These are phyloP conservation scores for Beauveria pseudobassiana DNA, from an alignment of 2,329 filamentous ascomycete species.

Conservation along the genomic window DNA sequence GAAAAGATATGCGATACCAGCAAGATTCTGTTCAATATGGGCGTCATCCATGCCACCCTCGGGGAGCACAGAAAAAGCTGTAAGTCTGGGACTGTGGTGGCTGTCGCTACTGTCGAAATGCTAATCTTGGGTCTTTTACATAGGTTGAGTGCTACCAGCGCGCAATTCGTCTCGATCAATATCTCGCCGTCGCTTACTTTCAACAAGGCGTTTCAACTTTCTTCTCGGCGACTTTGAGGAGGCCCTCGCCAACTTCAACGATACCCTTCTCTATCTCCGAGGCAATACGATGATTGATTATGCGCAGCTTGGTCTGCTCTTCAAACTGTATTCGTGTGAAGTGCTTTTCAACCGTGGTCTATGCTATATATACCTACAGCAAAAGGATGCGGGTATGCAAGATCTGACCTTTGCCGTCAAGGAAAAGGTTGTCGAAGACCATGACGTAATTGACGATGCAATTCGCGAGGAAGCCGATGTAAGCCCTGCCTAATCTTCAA, in stretches of 20 bases:
- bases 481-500: slow-evolving; percentile 19
- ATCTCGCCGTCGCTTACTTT: slow-evolving; percentile 95
- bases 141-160: slow-evolving; percentile 93
- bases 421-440: slow-evolving; percentile 92
- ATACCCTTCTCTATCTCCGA: slow-evolving; percentile 86
- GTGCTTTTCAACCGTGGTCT: slow-evolving; percentile 95
- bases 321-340: slow-evolving; percentile 95
- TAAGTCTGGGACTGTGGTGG: slow-evolving; percentile 41
- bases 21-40: slow-evolving; percentile 97
- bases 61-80: slow-evolving; percentile 94
- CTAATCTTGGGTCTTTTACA: slow-evolving; percentile 3
- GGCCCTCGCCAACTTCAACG: slow-evolving; percentile 96
- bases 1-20: slow-evolving; percentile 87
- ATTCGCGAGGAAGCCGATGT: slow-evolving; percentile 91
- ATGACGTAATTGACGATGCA: slow-evolving; percentile 96
- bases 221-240: slow-evolving; percentile 95
- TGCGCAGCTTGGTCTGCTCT: slow-evolving; percentile 87
- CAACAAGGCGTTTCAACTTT: slow-evolving; percentile 97
- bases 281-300: slow-evolving; percentile 98
- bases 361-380: slow-evolving; percentile 94
- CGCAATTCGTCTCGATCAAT: slow-evolving; percentile 84
- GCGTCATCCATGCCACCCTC: slow-evolving; percentile 92
- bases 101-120: background rate
- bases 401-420: slow-evolving; percentile 86
- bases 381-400: slow-evolving; percentile 83